Evolutionary conservation across 306 rosid genomes (phyloP), one percentile per base, ranked within the genome.

Genomic region (Bauhinia variegata): DNA sequence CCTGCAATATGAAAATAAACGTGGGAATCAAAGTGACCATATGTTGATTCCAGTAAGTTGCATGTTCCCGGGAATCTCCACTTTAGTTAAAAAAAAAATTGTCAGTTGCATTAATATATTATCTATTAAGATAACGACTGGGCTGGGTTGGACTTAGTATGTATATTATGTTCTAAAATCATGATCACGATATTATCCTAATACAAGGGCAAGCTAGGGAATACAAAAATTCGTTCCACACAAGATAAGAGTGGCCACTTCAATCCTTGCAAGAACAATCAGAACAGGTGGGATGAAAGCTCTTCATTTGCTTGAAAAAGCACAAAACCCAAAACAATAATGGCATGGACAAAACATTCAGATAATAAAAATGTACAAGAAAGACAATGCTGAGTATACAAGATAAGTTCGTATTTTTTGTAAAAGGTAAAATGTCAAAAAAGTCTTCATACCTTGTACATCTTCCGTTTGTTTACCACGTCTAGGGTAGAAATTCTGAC

Each of bases 361-460:
- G 19, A 23, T 51, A 12, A 16, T 31, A 28, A 1, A 44, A 51
- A 28, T 17, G 52, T n/a, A 64, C 39, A 32, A 41, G 37, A 13
- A 44, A 64, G 5, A 70, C 16, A 32, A 11, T 37, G 44, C 47
- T 10, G 43, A 38, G 8, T 7, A 15, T 2, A 5, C 6, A 7
- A 12, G 30, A 42, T 8, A 51, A 28, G 36, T 28, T 54, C 5
- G 18, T 23, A 17, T 34, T 68, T 14, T 51, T 58, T 18, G 28
- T 16, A 47, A 78, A 54, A 65, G 52, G 15, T 2, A 30, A 70
- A 46, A 61, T 33, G 17, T 59, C 23, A 69, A 17, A 76, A n/a
- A 59, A 75, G 2, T 55, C 65, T 19, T 4, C 9, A 60, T 87
- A 87, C 96, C 98, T 80, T 68, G 68, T 31, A 62, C 71, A 50